A percentile compares a stretch with the other conserved stretches of the same genome.
Evolutionary conservation across 2,329 filamentous ascomycete species (phyloP).

Genomic region (Pseudocercospora cruenta): DNA sequence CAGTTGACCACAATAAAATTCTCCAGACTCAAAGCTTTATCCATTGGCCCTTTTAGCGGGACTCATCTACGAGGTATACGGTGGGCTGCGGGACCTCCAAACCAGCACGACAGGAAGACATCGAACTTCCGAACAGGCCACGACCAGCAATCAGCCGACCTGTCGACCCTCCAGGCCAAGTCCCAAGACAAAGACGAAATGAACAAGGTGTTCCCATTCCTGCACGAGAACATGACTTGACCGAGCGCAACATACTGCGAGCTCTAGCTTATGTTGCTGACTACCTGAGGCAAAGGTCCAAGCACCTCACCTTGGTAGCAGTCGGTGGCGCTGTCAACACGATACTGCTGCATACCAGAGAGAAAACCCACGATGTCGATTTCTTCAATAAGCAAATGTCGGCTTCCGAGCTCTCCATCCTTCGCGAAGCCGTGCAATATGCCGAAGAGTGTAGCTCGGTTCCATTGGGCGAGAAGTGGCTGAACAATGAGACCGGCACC

Average conservation of each 20-base stretch:
- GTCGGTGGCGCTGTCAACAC: slow-evolving; percentile 13
- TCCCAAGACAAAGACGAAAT: not conserved
- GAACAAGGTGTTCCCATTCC: not conserved
- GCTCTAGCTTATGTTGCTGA: slow-evolving; percentile 2
- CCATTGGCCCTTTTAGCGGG: too few species aligned
- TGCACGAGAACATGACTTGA: not conserved
- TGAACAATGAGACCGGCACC: slow-evolving; percentile 12
- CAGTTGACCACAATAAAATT: too few species aligned
- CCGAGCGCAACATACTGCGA: not conserved
- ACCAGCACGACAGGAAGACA: not conserved
- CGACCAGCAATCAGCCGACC: not conserved
- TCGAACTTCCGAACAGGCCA: not conserved
- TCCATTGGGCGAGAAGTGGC: slow-evolving; percentile 11
- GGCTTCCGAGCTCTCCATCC: not conserved
- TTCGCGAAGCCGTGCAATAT: slow-evolving; percentile 5
- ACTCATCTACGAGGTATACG: too few species aligned
- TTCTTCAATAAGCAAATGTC: slow-evolving; percentile 7
- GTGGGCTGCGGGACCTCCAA: not conserved
- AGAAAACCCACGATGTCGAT: slow-evolving; percentile 7
- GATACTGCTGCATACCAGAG: not conserved
- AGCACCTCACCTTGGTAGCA: slow-evolving; percentile 4
- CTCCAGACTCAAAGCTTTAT: too few species aligned
- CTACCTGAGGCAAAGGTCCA: not conserved
- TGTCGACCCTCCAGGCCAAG: not conserved
- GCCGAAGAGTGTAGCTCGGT: slow-evolving; percentile 5